Evolutionary conservation across 73 alveolate species (phyloP).

Genomic region (Uronychia binucleata): DNA sequence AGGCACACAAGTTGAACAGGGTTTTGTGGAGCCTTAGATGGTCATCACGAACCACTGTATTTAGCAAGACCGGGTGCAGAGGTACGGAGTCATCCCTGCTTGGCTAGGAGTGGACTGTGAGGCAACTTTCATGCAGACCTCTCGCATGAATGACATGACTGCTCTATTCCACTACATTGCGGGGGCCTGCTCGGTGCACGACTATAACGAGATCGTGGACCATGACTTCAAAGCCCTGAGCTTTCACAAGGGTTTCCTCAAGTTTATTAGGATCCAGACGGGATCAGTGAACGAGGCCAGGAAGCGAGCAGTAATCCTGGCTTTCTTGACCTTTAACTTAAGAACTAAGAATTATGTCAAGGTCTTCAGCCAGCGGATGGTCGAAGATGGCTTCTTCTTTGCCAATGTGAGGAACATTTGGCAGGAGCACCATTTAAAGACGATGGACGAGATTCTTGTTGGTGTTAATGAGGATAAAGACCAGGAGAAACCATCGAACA

Average conservation of each 20-base stretch:
- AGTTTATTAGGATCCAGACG: background rate
- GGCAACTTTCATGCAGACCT: background rate
- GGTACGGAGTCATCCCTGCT: background rate
- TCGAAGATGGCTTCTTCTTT: constrained; percentile 20
- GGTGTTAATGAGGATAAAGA: background rate
- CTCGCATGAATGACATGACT: background rate
- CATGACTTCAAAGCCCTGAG: constrained; percentile 17
- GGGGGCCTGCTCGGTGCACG: background rate
- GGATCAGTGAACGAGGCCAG: constrained; percentile 29
- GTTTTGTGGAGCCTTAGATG: no score
- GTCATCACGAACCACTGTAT: background rate
- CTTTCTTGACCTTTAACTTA: constrained; percentile 23
- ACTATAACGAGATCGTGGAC: constrained; percentile 28
- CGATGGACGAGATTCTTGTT: background rate
- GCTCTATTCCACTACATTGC: constrained; percentile 24
- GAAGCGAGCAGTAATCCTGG: constrained; percentile 33
- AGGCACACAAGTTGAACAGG: no score
- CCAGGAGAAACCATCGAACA: background rate
- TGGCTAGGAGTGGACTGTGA: background rate
- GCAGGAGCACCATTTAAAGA: constrained; percentile 6
- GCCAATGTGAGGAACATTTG: constrained; percentile 11
- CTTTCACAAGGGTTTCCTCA: constrained; percentile 15
- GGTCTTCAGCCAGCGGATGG: constrained; percentile 2
- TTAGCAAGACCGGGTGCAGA: background rate
- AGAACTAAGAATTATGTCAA: constrained; percentile 6